Base-by-base conservation (phyloP, 1,139 yeast genomes). In the Yamadazyma conglobata region DNA sequence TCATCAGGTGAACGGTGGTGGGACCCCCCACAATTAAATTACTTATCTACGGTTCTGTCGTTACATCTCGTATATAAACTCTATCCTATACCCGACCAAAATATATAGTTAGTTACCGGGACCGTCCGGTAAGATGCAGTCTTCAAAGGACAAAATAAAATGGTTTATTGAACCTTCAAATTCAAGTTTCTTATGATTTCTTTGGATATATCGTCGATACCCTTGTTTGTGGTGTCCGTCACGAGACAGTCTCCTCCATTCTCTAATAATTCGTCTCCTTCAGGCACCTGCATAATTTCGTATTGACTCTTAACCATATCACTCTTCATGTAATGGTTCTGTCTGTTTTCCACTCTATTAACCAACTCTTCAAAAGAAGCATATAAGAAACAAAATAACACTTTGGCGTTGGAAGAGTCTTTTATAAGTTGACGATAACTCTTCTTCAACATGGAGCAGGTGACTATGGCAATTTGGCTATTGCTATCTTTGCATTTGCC, bases 361-460 rank as follows among this genome's bases (percentile, higher is more conserved):
- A 72, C 42, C 30, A 88, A 69, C 43, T 72, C 83, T 7, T 78
- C 81, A 43, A 67, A 72, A 4, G 77, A 62, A 9, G 88, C 82
- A 48, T 75, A 70, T 30, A 89, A 58, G 48, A 89, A 82, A 23
- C 87, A 64, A 54, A 82, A 81, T 28, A 73, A 54, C 43, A 82
- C 74, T 7, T 43, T 39, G 12, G 60, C 56, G 18, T 29, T 25
- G 14, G 26, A 18, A 12, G 43, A 39, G 6, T 48, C 34, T 34
- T 54, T 54, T 20, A 91, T 70, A 33, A 60, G 62, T 22, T 81
- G 77, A 37, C 98, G 70, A 56, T 91, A 91, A 12, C 52, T 56
- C 41, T 69, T 66, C 58, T 89, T 89, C 53, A 91, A 66, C 51
- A 91, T 80, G 1, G 96, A 88, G 52, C 98, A 91, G 2, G 95